Base-by-base conservation (phyloP, 1,284 basidiomycete genomes). In the Microstroma glucosiphilum region DNA sequence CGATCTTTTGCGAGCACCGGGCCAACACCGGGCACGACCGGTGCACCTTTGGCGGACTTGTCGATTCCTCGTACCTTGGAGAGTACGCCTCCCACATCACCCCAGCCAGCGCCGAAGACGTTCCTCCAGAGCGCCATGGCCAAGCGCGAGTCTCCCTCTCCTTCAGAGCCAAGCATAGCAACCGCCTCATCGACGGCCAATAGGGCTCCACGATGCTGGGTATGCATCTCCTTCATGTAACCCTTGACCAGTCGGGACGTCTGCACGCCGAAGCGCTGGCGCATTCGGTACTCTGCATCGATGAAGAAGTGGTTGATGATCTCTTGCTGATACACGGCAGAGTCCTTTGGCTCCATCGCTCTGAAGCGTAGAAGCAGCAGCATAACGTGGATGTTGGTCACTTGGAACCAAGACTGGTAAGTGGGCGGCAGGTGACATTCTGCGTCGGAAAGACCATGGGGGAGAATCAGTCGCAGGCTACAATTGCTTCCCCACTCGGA, bases 361-460 rank as follows among this genome's bases (percentile, higher is more conserved):
- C 94, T 89, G 26, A 97, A 84, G 21, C 94, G 89, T 55, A 90
- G 88, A 8, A 88, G 88, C 56, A 96, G 86, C 62, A 97, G 83
- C 87, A 93, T 92, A 60, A 97, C 83, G 80, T 98, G 93, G 46
- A 97, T 83, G 68, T 94, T 92, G 53, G 92, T 92, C 60, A 97
- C 83, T 30, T 91, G 91, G 82, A 97, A 97, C 90, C 93, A 98
- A 6, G 92, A 91, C 79, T 97, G 93, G 80, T 96, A 96, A 0
- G 94, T 96, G 7, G 89, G 88, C 1, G 94, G 93, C 13, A 98
- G 83, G 57, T 84, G 83, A 76, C 91, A 96, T 69, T 88, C 93
- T 92, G 69, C 21, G 57, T 23, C 40, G 46, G 17, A 46, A 55
- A 37, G 21, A 25, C 4, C 2, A 37, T 6, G 7, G 25, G 53